phyloP scores from a whole-genome alignment of 2,329 filamentous ascomycete genomes.

The Diaporthe vaccinii region DNA sequence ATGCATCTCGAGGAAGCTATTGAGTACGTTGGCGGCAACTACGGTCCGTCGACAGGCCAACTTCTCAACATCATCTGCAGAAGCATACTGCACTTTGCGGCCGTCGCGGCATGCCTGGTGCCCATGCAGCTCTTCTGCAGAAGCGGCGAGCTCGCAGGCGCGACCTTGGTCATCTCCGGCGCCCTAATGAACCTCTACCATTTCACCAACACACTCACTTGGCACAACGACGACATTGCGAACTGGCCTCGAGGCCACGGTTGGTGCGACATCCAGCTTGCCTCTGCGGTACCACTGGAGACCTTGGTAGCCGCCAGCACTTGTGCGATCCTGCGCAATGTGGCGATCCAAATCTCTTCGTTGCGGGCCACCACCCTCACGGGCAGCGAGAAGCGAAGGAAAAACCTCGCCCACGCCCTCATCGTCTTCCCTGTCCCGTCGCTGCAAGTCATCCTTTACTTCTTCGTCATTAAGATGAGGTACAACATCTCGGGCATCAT shows the following conservation, averaged over 20 bases:
- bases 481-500: constrained; percentile 64
- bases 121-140: constrained; percentile 65
- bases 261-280: constrained; percentile 66
- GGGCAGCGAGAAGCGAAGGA: constrained; percentile 56
- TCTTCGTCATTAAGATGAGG: constrained; percentile 61
- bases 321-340: constrained; percentile 67
- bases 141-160: constrained; percentile 68
- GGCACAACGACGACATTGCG: constrained; percentile 64
- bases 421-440: constrained; percentile 69
- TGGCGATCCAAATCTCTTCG: constrained; percentile 64
- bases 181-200: constrained; percentile 63
- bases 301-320: constrained; percentile 64
- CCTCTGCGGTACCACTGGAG: constrained; percentile 52
- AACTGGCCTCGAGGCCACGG: constrained; percentile 66
- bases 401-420: constrained; percentile 62
- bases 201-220: constrained; percentile 65
- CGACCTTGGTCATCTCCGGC: constrained; percentile 62
- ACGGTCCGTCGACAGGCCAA: constrained; percentile 45
- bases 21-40: constrained; percentile 25
- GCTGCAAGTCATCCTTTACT: constrained; percentile 63
- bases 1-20: constrained; percentile 36
- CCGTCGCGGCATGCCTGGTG: constrained; percentile 62
- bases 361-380: constrained; percentile 57
- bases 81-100: constrained; percentile 60
- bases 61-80: constrained; percentile 63